These are phyloP conservation scores for Rhizopogon vinicolor DNA, from an alignment of 768 basidiomycete genomes.

Conservation along the genomic window DNA sequence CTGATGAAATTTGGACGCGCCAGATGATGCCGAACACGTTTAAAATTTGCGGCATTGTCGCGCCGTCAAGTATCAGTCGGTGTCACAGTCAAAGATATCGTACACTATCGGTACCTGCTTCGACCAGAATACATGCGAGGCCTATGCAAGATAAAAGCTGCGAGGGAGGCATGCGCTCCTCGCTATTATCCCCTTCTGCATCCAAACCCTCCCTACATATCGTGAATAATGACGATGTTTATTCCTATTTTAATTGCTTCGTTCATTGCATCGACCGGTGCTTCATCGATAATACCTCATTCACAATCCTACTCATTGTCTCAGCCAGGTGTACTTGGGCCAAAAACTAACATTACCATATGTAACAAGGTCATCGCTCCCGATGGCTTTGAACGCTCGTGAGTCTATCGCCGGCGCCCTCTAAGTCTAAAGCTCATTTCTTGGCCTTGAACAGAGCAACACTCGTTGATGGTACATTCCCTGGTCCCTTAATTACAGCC, in stretches of 20 bases:
- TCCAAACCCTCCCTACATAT: not conserved
- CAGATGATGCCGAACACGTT: no score
- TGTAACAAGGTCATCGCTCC: conserved; percentile 38
- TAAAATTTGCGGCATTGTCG: no score
- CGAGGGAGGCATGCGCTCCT: no score
- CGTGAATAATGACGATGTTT: conserved; percentile 8
- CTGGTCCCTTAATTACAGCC: conserved; percentile 39
- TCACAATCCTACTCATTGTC: conserved; percentile 2
- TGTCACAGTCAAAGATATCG: no score
- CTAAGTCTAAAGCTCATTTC: not conserved
- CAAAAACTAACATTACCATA: conserved; percentile 26
- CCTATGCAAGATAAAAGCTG: no score
- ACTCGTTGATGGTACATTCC: conserved; percentile 37
- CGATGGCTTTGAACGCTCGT: conserved; percentile 41
- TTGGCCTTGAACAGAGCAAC: conserved; percentile 27
- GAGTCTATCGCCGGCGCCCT: conserved; percentile 9
- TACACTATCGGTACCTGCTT: no score
- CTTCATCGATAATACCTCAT: conserved; percentile 14
- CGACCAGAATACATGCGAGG: no score
- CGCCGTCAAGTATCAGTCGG: no score
- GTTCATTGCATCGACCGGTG: conserved; percentile 4
- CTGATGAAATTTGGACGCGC: no score
- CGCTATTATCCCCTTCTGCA: no score
- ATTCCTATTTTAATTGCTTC: conserved; percentile 3
- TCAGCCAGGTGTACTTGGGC: conserved; percentile 11